These are phyloP conservation scores for Nemania sp. DNA, from an alignment of 2,329 filamentous ascomycete genomes.

Conservation along the genomic window DNA sequence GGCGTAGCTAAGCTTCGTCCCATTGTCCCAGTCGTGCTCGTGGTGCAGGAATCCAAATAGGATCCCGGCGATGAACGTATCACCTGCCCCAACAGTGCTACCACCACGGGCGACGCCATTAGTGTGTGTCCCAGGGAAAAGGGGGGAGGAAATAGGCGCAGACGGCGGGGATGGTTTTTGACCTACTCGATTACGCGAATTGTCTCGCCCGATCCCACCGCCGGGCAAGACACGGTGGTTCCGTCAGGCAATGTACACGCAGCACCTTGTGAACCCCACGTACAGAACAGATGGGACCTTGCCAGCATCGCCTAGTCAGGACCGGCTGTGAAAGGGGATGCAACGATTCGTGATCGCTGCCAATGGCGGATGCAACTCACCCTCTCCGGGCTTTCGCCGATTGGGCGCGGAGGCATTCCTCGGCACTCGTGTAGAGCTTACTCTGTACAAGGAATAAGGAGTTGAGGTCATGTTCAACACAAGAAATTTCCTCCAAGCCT, in stretches of 20 bases:
- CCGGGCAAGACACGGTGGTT: conserved; percentile 48
- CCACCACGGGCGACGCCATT: conserved; percentile 30
- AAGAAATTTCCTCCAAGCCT: background rate
- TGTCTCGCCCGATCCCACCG: conserved; percentile 44
- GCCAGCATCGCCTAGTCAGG: conserved; percentile 35
- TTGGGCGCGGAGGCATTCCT: conserved; percentile 40
- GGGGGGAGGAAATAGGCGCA: conserved; percentile 7
- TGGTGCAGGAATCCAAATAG: conserved; percentile 64
- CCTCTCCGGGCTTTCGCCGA: conserved; percentile 40
- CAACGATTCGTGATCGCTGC: conserved; percentile 27
- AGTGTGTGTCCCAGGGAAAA: conserved; percentile 13
- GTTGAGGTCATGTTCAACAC: background rate
- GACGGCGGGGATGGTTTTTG: conserved; percentile 14
- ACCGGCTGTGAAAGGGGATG: conserved; percentile 30
- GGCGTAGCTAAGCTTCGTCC: conserved; percentile 60
- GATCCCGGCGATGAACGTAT: conserved; percentile 76
- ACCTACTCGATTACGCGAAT: conserved; percentile 65
- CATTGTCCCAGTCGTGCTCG: conserved; percentile 52
- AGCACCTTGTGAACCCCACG: conserved; percentile 53
- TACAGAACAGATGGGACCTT: conserved; percentile 50
- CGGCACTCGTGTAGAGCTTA: conserved; percentile 39
- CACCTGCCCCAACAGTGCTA: conserved; percentile 74
- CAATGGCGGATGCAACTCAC: conserved; percentile 38
- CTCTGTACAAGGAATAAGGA: conserved; percentile 28
- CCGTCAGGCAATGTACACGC: conserved; percentile 45